Percentiles rank a stretch among this genome's conserved stretches.
phyloP scores from a whole-genome alignment of 1,284 basidiomycete species.

The Ceratobasidium papillatum region DNA sequence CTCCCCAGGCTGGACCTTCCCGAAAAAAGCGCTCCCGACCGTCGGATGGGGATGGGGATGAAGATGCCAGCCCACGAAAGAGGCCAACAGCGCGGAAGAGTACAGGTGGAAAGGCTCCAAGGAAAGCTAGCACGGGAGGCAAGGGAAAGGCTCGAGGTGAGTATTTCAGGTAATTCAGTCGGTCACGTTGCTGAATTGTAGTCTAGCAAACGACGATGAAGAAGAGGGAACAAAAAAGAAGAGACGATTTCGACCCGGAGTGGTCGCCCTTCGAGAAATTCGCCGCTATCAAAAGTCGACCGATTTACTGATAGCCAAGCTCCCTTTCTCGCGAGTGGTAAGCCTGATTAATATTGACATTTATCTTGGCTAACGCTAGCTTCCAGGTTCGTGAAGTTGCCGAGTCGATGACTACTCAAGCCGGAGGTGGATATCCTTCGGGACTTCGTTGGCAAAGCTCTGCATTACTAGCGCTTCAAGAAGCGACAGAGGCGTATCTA shows the following conservation, averaged over 20 bases:
- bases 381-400: constrained; percentile 90
- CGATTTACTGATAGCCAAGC: constrained; percentile 83
- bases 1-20: constrained; percentile 31
- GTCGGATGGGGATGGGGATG: constrained; percentile 57
- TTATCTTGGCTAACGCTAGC: constrained; percentile 20
- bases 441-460: constrained; percentile 91
- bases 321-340: constrained; percentile 92
- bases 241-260: constrained; percentile 81
- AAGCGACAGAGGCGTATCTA: constrained; percentile 93
- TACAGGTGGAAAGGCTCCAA: constrained; percentile 67
- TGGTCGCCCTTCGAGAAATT: constrained; percentile 89
- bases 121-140: constrained; percentile 31
- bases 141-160: constrained; percentile 26
- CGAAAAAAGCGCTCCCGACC: constrained; percentile 49
- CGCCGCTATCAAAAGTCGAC: constrained; percentile 93
- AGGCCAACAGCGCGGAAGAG: constrained; percentile 74
- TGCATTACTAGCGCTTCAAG: constrained; percentile 89
- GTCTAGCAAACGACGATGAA: constrained; percentile 47
- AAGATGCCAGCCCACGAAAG: constrained; percentile 20
- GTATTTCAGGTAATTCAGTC: not conserved
- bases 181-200: not conserved
- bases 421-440: constrained; percentile 62
- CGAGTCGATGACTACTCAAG: constrained; percentile 81
- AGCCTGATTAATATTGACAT: constrained; percentile 51
- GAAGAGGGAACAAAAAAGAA: constrained; percentile 60